Base-by-base conservation (phyloP, 2,329 filamentous ascomycete genomes). In the Calonectria naviculata region DNA sequence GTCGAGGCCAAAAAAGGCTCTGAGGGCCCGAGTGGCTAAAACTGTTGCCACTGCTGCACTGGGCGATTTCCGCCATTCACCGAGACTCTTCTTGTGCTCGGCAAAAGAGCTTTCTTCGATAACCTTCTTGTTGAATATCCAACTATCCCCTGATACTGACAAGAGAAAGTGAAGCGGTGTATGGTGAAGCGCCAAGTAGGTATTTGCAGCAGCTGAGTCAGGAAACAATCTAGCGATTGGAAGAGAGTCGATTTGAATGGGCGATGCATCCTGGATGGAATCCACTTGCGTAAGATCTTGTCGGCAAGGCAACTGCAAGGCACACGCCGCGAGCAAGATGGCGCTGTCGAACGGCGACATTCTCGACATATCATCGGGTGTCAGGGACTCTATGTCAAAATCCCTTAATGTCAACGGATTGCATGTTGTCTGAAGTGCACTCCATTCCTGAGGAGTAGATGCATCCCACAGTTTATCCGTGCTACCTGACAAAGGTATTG, bases 111-210 rank as follows among this genome's bases (percentile, higher is more conserved):
- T 81, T 2, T 81, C 78, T 5, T 84, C 80, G 2, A 85, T 79
- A 6, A 91, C 81, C 75, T 91, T 91, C 66, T 86, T 84, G 62
- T 86, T 86, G 75, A 91, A 90, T 24, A 89, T 82, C 89, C 89
- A 91, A 64, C 85, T 89, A 71, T 91, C 87, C 58, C 89, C 89
- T 31, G 87, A 87, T 9, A 91, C 88, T 13, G 89, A 88, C 21
- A 92, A 84, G 1, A 91, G 84, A 73, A 87, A 86, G 71, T 87
- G 86, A 5, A 92, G 85, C n/a, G 89, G 90, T 0, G 89, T 90
- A 76, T 89, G 83, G 73, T 90, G 85, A 1, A 92, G 81, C 1
- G 90, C 89, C 21, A 91, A 81, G 77, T 90, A 91, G 0, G 88
- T 87, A 77, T 88, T 87, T 58, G 85, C 87, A 21, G 85, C 80